These are phyloP conservation scores for Westerdykella sp. DNA, from an alignment of 2,329 filamentous ascomycete species.

Conservation along the genomic window DNA sequence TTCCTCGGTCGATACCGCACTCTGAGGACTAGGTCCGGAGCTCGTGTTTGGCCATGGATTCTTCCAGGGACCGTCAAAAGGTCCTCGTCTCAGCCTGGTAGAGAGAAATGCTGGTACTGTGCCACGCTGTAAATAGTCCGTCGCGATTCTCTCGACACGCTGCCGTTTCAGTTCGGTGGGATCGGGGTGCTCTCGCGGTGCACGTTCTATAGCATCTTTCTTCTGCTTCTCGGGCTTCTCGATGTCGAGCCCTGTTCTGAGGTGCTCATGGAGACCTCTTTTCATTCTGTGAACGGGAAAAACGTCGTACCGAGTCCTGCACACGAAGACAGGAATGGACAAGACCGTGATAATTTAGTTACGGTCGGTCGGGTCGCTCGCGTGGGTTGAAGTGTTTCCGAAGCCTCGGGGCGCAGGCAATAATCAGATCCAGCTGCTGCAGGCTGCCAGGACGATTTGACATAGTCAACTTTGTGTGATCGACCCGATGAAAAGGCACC, in stretches of 20 bases:
- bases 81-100: conserved; percentile 55
- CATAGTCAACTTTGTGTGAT: not conserved
- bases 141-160: conserved; percentile 55
- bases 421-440: not conserved
- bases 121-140: conserved; percentile 51
- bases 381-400: not conserved
- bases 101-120: conserved; percentile 53
- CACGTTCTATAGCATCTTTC: conserved; percentile 45
- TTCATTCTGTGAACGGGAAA: not conserved
- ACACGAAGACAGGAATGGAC: too few relatives aligned
- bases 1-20: conserved; percentile 2
- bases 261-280: conserved; percentile 2
- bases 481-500: too few relatives aligned
- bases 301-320: too few relatives aligned
- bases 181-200: conserved; percentile 48
- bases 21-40: not conserved
- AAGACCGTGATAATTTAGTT: too few relatives aligned
- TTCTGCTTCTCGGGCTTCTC: conserved; percentile 14
- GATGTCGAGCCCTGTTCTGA: conserved; percentile 21
- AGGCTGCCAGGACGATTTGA: not conserved
- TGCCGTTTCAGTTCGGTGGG: conserved; percentile 50
- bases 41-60: conserved; percentile 29
- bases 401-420: not conserved
- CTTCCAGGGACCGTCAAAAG: conserved; percentile 45
- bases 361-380: not conserved